Evolutionary conservation across 2,329 filamentous ascomycete genomes (phyloP).

Genomic region (Xylogone sp.): DNA sequence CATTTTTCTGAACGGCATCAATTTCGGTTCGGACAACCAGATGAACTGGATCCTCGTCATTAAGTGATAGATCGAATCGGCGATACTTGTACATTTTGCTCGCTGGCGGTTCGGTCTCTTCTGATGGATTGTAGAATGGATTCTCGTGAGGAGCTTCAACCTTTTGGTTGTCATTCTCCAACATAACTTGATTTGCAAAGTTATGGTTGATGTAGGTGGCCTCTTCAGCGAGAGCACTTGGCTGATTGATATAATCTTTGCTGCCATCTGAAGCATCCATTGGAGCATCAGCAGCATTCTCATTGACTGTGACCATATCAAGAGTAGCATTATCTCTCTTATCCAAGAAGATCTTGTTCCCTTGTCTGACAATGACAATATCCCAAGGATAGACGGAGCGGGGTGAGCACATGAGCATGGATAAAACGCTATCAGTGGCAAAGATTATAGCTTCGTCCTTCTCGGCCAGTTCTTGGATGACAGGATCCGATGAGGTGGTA

Average conservation of each 20-base stretch:
- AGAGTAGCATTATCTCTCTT: slow-evolving; percentile 94
- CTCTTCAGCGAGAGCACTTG: slow-evolving; percentile 88
- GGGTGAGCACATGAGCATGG: slow-evolving; percentile 98
- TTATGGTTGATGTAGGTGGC: slow-evolving; percentile 99
- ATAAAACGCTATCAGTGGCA: slow-evolving; percentile 93
- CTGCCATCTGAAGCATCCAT: slow-evolving; percentile 87
- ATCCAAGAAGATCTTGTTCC: slow-evolving; percentile 97
- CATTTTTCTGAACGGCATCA: slow-evolving; percentile 94
- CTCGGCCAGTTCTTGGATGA: slow-evolving; percentile 95
- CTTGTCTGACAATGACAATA: slow-evolving; percentile 87
- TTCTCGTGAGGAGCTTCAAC: slow-evolving; percentile 83
- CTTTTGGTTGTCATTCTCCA: slow-evolving; percentile 75
- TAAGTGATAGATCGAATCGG: slow-evolving; percentile 90
- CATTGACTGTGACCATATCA: slow-evolving; percentile 98
- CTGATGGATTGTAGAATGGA: slow-evolving; percentile 93
- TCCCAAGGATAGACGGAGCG: slow-evolving; percentile 99
- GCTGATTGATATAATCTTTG: slow-evolving; percentile 94
- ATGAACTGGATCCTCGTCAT: slow-evolving; percentile 86
- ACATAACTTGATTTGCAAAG: slow-evolving; percentile 93
- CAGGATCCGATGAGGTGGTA: slow-evolving; percentile 90
- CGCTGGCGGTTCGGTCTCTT: slow-evolving; percentile 89
- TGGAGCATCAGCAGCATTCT: slow-evolving; percentile 94
- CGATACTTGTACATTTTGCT: slow-evolving; percentile 99
- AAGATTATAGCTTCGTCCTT: slow-evolving; percentile 96
- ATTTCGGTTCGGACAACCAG: slow-evolving; percentile 92